Evolutionary conservation across 2,329 filamentous ascomycete genomes (phyloP).

Genomic region (Colletotrichum theobromicola): DNA sequence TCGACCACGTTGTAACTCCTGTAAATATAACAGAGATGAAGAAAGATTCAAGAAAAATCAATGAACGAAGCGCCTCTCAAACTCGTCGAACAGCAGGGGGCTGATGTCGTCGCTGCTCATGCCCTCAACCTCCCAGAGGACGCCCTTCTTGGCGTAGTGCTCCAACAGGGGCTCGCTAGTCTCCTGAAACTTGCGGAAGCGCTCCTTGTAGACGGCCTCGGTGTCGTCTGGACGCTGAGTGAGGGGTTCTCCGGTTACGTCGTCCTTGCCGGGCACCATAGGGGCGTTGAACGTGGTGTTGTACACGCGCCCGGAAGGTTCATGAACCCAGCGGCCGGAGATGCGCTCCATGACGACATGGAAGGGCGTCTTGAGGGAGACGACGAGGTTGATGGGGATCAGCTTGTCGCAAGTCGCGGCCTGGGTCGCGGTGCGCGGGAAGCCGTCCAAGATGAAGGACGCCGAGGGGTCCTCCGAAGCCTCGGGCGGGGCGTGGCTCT

Average conservation of each 20-base stretch:
- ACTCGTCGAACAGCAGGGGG: constrained; percentile 84
- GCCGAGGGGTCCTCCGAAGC: constrained; percentile 75
- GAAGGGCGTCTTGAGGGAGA: constrained; percentile 84
- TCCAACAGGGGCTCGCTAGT: constrained; percentile 85
- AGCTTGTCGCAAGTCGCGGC: constrained; percentile 78
- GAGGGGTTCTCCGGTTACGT: constrained; percentile 87
- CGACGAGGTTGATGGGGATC: constrained; percentile 93
- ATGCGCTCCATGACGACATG: constrained; percentile 90
- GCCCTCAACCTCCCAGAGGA: constrained; percentile 86
- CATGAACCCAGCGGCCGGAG: constrained; percentile 91
- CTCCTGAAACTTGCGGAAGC: constrained; percentile 85
- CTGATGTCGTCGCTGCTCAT: constrained; percentile 94
- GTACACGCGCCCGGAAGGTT: constrained; percentile 89
- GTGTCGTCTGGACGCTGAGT: constrained; percentile 86
- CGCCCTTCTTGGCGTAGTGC: constrained; percentile 84
- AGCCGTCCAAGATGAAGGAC: constrained; percentile 95
- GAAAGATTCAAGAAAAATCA: constrained; percentile 16
- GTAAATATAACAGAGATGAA: constrained; percentile 3
- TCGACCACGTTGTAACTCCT: constrained; percentile 19
- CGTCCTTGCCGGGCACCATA: constrained; percentile 79
- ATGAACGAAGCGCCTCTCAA: constrained; percentile 73
- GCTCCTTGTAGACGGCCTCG: constrained; percentile 81
- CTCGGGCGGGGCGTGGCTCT: constrained; percentile 41
- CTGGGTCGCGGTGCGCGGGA: constrained; percentile 86
- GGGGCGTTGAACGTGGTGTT: constrained; percentile 94